A percentile compares a stretch with the other conserved stretches of the same genome.
phyloP scores from a whole-genome alignment of 2,329 filamentous ascomycete genomes.

The Claviceps quebecensis region DNA sequence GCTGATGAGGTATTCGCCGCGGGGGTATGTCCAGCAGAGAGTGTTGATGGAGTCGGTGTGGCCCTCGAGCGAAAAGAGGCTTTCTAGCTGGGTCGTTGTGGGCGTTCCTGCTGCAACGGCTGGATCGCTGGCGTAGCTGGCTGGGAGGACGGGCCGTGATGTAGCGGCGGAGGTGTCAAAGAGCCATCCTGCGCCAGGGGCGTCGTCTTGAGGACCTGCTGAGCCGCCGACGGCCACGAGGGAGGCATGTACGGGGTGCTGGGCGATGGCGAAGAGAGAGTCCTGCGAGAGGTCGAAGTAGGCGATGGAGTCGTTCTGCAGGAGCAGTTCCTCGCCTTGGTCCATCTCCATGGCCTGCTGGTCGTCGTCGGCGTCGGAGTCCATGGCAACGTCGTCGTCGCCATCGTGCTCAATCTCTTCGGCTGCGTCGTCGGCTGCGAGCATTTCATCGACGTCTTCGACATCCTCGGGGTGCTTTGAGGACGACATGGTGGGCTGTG shows the following conservation, averaged over 20 bases:
- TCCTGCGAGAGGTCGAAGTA: conserved; percentile 87
- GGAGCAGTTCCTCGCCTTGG: conserved; percentile 58
- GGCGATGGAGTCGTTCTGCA: conserved; percentile 85
- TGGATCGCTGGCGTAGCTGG: conserved; percentile 56
- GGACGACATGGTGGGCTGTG: conserved; percentile 16
- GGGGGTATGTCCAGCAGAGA: conserved; percentile 68
- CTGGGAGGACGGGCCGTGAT: conserved; percentile 55
- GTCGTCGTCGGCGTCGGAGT: conserved; percentile 42
- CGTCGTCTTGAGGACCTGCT: conserved; percentile 43
- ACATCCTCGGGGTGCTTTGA: conserved; percentile 13
- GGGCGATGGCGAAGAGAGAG: conserved; percentile 87
- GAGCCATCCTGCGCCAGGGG: conserved; percentile 69
- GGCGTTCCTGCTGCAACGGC: conserved; percentile 34
- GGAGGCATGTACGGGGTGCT: conserved; percentile 66
- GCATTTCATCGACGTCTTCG: conserved; percentile 12
- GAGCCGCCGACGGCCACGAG: conserved; percentile 79
- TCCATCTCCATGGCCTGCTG: conserved; percentile 39
- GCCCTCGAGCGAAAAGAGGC: conserved; percentile 66
- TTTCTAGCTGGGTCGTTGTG: conserved; percentile 44
- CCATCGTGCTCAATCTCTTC: conserved; percentile 41
- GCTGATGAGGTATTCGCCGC: conserved; percentile 72
- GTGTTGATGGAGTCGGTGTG: conserved; percentile 87
- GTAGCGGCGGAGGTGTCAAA: conserved; percentile 58
- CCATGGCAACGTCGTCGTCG: conserved; percentile 67
- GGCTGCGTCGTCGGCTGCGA: conserved; percentile 8